A percentile compares a stretch with the other conserved stretches of the same genome.
These are phyloP conservation scores for Zygosaccharomyces sapae DNA, from an alignment of 1,139 yeast species.

Conservation along the genomic window DNA sequence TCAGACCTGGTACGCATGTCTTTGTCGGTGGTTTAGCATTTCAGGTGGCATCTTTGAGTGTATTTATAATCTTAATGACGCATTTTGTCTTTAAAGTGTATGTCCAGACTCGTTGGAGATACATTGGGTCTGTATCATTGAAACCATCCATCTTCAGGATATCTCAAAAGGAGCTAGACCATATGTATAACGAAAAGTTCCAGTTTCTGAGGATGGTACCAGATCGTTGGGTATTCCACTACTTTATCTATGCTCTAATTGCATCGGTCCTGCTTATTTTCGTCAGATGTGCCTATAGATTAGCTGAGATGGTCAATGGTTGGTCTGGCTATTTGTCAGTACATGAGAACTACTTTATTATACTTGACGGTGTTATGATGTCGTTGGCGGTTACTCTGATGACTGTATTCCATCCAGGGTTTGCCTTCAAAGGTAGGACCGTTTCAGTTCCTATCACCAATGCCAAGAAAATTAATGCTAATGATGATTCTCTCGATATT, in stretches of 20 bases:
- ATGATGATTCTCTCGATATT: slow-evolving; percentile 7
- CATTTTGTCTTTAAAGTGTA: slow-evolving; percentile 49
- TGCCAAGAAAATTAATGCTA: slow-evolving; percentile 15
- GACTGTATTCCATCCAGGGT: slow-evolving; percentile 64
- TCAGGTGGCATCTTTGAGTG: slow-evolving; percentile 70
- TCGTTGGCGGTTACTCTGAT: slow-evolving; percentile 44
- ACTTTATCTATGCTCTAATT: slow-evolving; percentile 51
- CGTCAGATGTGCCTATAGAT: slow-evolving; percentile 75
- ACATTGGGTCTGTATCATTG: slow-evolving; percentile 19
- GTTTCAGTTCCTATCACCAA: slow-evolving; percentile 25
- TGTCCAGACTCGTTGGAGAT: slow-evolving; percentile 37
- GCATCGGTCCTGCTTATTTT: slow-evolving; percentile 55
- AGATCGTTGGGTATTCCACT: slow-evolving; percentile 39
- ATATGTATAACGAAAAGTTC: slow-evolving; percentile 27
- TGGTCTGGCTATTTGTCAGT: slow-evolving; percentile 66
- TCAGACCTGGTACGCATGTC: slow-evolving; percentile 59
- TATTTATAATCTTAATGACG: slow-evolving; percentile 56
- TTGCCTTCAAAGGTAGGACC: slow-evolving; percentile 41
- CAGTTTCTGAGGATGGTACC: slow-evolving; percentile 25
- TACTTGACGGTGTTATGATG: slow-evolving; percentile 74
- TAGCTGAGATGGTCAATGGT: slow-evolving; percentile 74
- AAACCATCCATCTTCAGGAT: slow-evolving; percentile 33
- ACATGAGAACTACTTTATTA: slow-evolving; percentile 70
- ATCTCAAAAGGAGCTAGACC: slow-evolving; percentile 27
- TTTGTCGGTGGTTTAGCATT: slow-evolving; percentile 81